Percentiles rank a stretch among this genome's conserved stretches.
These are phyloP conservation scores for Escovopsis sp. DNA, from an alignment of 2,329 filamentous ascomycete species.

Conservation along the genomic window DNA sequence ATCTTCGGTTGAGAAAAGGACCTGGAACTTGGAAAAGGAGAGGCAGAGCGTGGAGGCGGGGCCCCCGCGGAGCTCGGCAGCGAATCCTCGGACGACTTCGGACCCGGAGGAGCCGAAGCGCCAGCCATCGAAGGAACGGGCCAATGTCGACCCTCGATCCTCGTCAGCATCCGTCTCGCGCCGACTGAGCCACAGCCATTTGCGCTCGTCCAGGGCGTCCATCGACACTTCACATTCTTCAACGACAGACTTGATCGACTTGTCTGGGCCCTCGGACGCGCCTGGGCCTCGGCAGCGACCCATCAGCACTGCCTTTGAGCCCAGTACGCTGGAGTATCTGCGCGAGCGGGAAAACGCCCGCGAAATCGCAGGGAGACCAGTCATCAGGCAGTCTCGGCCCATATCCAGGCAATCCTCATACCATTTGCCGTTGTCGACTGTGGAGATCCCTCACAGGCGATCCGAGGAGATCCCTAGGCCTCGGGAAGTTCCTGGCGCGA, in stretches of 20 bases:
- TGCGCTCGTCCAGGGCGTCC: constrained; percentile 6
- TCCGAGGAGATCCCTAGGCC: constrained; percentile 72
- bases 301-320: constrained; percentile 68
- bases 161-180: constrained; percentile 8
- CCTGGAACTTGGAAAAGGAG: neutral
- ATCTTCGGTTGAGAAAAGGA: neutral
- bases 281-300: constrained; percentile 46
- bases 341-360: constrained; percentile 54
- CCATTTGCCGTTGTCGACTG: constrained; percentile 25
- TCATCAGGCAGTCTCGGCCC: constrained; percentile 12
- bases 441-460: constrained; percentile 21
- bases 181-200: constrained; percentile 8
- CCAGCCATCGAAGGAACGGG: neutral
- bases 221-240: constrained; percentile 10
- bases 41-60: constrained; percentile 1
- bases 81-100: neutral
- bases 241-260: constrained; percentile 8
- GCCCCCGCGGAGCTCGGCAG: neutral
- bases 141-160: constrained; percentile 2
- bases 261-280: constrained; percentile 13
- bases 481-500: constrained; percentile 49
- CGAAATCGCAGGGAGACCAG: constrained; percentile 38
- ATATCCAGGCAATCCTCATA: constrained; percentile 7
- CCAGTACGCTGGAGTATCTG: constrained; percentile 60
- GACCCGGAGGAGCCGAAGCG: constrained; percentile 1